phyloP scores from a whole-genome alignment of 805 yeast species.

The Hagleromyces aurorensis region DNA sequence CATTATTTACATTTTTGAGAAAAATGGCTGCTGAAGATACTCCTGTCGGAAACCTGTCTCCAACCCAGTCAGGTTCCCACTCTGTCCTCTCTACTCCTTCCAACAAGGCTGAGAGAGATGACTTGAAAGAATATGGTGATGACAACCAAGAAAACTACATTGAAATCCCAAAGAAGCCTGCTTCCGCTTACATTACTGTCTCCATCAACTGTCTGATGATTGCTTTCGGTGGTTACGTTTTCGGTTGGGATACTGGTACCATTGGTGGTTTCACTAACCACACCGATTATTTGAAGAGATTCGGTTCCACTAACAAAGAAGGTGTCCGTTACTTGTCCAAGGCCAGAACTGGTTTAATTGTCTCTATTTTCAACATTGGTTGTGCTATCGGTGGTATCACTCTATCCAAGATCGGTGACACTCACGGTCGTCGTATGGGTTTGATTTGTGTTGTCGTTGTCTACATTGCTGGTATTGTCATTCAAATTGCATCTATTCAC shows the following conservation, averaged over 20 bases:
- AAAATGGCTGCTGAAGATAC: slow-evolving; percentile 9
- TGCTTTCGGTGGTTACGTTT: slow-evolving; percentile 38
- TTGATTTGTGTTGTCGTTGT: slow-evolving; percentile 53
- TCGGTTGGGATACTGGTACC: slow-evolving; percentile 80
- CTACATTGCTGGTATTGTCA: slow-evolving; percentile 58
- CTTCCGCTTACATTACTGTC: slow-evolving; percentile 30
- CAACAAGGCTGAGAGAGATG: slow-evolving; percentile 27
- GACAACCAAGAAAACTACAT: slow-evolving; percentile 9
- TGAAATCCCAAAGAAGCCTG: slow-evolving; percentile 30
- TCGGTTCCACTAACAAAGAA: slow-evolving; percentile 38
- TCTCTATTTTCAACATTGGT: slow-evolving; percentile 61
- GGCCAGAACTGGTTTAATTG: slow-evolving; percentile 49
- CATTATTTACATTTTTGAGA: too few species aligned
- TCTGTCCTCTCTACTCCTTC: slow-evolving; percentile 24
- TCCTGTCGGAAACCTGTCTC: slow-evolving; percentile 11
- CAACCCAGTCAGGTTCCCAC: slow-evolving; percentile 15
- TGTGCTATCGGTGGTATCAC: slow-evolving; percentile 64
- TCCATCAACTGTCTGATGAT: slow-evolving; percentile 28
- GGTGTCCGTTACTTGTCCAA: slow-evolving; percentile 44
- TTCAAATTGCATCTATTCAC: slow-evolving; percentile 47
- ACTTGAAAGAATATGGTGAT: slow-evolving; percentile 13
- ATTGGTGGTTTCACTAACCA: slow-evolving; percentile 62
- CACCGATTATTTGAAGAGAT: slow-evolving; percentile 47
- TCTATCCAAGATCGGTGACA: slow-evolving; percentile 52
- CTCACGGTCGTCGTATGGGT: slow-evolving; percentile 59